Evolutionary conservation across 257 asterid species (phyloP), one percentile per base, ranked within the genome.

Genomic region (Jasminum sambac): DNA sequence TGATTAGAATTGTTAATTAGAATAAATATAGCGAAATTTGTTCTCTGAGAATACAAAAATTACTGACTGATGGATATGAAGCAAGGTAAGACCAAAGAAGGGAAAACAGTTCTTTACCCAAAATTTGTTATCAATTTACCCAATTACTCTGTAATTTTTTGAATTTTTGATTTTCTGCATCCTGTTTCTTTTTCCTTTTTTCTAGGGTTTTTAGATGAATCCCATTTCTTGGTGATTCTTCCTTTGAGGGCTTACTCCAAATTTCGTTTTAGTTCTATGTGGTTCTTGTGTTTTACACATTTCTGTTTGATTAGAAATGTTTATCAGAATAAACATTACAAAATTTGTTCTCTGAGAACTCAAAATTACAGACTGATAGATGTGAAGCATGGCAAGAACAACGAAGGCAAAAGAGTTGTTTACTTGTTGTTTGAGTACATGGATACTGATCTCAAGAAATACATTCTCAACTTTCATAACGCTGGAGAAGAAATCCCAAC

Each of bases 61-160:
- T 12, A 34, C 81, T 90, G 97, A 84, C 68, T 92, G 90, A 76
- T 92, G 80, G 98, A 90, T 84, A 96, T 92, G 64, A 88, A 92
- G 65, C 98, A 90, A 87, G 88, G 91, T 44, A 88, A 74, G 85
- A 92, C 82, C 63, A 92, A 92, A 81, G 93, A 92, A 81, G 97
- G 98, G 68, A 92, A 87, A 79, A 92, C 96, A 0, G 97, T 92
- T n/a, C n/a, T n/a, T n/a, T n/a, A n/a, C n/a, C n/a, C n/a, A n/a
- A n/a, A n/a, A n/a, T n/a, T n/a, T n/a, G n/a, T 52, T 11, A 10
- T 19, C 21, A 21, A 46, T 14, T 55, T 55, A 55, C 34, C 12
- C 7, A 55, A 7, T 21, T 17, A 52, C 21, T 44, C 10, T 8
- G 21, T 13, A 44, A 5, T 44, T 44, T 19, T 44, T 44, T 6